A percentile compares a stretch with the other conserved stretches of the same genome.
phyloP scores from a whole-genome alignment of 306 rosid species.

The Bauhinia variegata region DNA sequence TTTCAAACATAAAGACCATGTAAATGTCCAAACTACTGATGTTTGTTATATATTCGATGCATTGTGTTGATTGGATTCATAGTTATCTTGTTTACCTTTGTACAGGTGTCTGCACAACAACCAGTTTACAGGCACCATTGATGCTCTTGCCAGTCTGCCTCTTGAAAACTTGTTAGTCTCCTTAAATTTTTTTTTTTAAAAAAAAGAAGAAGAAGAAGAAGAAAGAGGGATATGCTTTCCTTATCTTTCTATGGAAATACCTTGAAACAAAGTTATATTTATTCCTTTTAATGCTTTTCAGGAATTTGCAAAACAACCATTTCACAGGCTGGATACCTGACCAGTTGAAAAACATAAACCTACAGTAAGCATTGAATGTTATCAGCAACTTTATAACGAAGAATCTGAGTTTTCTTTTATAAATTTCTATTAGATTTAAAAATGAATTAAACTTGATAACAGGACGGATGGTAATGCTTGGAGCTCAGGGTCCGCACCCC shows the following conservation, averaged over 20 bases:
- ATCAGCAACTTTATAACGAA: constrained; percentile 22
- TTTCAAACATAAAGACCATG: constrained; percentile 69
- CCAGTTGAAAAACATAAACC: constrained; percentile 64
- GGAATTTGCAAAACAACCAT: constrained; percentile 83
- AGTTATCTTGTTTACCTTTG: constrained; percentile 36
- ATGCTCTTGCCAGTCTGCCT: constrained; percentile 84
- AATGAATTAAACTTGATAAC: constrained; percentile 43
- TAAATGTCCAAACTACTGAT: constrained; percentile 44
- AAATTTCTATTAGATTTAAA: constrained; percentile 34
- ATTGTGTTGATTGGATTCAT: constrained; percentile 32
- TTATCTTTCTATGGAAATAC: constrained; percentile 11
- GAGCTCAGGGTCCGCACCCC: constrained; percentile 95
- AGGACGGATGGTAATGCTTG: constrained; percentile 79
- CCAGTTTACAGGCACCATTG: constrained; percentile 81
- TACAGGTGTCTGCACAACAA: constrained; percentile 84
- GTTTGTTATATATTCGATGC: constrained; percentile 24
- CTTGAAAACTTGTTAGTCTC: constrained; percentile 70
- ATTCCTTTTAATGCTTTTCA: constrained; percentile 43
- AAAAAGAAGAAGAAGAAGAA: too few relatives aligned
- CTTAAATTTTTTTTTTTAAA: too few relatives aligned
- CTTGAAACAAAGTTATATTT: constrained; percentile 21
- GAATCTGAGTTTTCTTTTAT: constrained; percentile 9
- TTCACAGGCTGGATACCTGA: constrained; percentile 95
- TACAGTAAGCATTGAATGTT: constrained; percentile 63
- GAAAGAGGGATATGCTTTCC: constrained; percentile 26